These are phyloP conservation scores for Persicaria maculosa DNA, from an alignment of 148 eudicot genomes.

Conservation along the genomic window DNA sequence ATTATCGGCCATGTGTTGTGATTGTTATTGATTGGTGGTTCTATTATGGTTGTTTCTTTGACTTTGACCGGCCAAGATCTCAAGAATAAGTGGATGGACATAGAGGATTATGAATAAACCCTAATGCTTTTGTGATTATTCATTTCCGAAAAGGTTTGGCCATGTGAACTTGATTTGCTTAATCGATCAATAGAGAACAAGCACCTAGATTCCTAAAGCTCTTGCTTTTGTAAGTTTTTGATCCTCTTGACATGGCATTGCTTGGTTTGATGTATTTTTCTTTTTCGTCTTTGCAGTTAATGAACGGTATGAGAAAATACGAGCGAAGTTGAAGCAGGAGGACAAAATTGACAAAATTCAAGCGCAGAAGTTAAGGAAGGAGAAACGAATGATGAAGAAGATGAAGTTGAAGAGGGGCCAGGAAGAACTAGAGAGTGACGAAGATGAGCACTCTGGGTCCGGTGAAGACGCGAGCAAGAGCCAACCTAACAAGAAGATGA, in stretches of 20 bases:
- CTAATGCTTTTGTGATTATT: not conserved
- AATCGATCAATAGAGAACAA: not conserved
- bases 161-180: not conserved
- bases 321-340: conserved; percentile 42
- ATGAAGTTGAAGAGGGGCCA: conserved; percentile 51
- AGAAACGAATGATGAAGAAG: conserved; percentile 57
- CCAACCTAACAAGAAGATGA: conserved; percentile 39
- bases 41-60: not conserved
- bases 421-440: conserved; percentile 36
- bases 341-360: conserved; percentile 69
- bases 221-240: not conserved
- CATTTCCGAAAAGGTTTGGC: not conserved
- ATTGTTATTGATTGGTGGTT: not conserved
- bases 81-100: not conserved
- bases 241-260: not conserved
- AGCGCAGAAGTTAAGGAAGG: conserved; percentile 58
- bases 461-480: conserved; percentile 25
- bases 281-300: conserved; percentile 30
- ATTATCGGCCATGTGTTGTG: no score
- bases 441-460: conserved; percentile 35
- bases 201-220: not conserved
- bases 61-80: not conserved
- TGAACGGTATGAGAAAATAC: conserved; percentile 41
- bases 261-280: not conserved
- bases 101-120: not conserved